Evolutionary conservation across 164 flowering plant species (phyloP).

Genomic region (Chimonanthus praecox): DNA sequence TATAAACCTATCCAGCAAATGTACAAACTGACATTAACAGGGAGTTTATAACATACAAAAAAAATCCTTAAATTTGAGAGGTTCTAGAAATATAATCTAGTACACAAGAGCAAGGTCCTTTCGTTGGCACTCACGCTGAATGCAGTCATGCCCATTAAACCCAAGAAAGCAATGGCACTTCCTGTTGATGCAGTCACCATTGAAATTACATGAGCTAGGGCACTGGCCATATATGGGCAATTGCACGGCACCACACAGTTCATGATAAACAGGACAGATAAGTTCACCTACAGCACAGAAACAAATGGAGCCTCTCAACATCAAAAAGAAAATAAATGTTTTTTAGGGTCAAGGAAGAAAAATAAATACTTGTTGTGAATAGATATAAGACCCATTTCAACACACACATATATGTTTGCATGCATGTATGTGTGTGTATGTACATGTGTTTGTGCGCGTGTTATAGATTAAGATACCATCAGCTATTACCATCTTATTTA

Average conservation of each 20-base stretch:
- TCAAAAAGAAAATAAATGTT: neutral
- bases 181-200: slow-evolving; percentile 88
- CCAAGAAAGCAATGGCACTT: slow-evolving; percentile 85
- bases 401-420: no score
- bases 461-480: no score
- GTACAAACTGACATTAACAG: no score
- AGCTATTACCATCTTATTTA: no score
- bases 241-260: slow-evolving; percentile 55
- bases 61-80: neutral
- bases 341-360: neutral
- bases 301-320: neutral
- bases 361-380: neutral
- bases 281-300: slow-evolving; percentile 52
- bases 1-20: no score
- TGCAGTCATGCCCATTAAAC: slow-evolving; percentile 85
- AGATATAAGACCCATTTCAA: neutral
- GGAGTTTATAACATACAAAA: no score
- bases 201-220: slow-evolving; percentile 68
- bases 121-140: slow-evolving; percentile 54
- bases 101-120: neutral
- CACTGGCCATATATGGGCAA: slow-evolving; percentile 53
- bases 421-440: no score
- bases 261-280: slow-evolving; percentile 86
- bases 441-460: no score
- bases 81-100: neutral